These are phyloP conservation scores for Stipa capillata DNA, from an alignment of 176 grass and related monocot species.

Conservation along the genomic window DNA sequence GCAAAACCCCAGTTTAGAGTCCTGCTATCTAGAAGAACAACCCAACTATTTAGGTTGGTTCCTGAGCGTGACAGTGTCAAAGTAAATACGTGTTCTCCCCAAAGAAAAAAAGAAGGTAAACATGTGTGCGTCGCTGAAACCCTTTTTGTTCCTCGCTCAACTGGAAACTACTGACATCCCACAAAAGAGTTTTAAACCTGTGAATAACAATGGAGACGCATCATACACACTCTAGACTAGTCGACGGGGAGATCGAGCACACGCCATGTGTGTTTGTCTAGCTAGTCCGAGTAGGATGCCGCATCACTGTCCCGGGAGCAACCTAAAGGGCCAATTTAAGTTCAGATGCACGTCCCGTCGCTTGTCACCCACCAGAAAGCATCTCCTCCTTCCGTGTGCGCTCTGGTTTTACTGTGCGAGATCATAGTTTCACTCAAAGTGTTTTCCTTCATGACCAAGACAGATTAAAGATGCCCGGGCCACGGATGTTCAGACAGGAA, in stretches of 20 bases:
- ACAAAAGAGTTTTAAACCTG: neutral
- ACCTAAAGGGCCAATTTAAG: conserved; percentile 17
- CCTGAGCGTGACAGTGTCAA: neutral
- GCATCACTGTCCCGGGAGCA: conserved; percentile 26
- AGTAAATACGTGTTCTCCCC: too few species aligned
- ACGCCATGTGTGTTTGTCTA: neutral
- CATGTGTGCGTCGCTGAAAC: neutral
- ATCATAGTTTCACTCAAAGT: conserved; percentile 36
- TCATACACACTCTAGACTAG: neutral
- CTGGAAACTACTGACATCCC: neutral
- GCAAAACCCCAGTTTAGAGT: too few species aligned
- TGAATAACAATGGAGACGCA: neutral
- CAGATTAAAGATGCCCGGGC: conserved; percentile 11
- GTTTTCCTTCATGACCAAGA: conserved; percentile 38
- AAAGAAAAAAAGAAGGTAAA: too few species aligned
- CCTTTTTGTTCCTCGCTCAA: neutral
- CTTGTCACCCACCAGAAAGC: conserved; percentile 33
- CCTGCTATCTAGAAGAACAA: neutral
- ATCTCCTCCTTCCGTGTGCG: neutral
- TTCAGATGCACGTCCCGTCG: conserved; percentile 25
- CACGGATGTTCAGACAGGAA: conserved; percentile 6
- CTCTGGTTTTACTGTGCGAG: conserved; percentile 1
- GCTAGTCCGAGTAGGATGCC: conserved; percentile 29
- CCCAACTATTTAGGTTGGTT: neutral
- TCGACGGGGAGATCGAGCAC: neutral